Evolutionary conservation across 306 rosid genomes (phyloP).

Genomic region (Pueraria montana): DNA sequence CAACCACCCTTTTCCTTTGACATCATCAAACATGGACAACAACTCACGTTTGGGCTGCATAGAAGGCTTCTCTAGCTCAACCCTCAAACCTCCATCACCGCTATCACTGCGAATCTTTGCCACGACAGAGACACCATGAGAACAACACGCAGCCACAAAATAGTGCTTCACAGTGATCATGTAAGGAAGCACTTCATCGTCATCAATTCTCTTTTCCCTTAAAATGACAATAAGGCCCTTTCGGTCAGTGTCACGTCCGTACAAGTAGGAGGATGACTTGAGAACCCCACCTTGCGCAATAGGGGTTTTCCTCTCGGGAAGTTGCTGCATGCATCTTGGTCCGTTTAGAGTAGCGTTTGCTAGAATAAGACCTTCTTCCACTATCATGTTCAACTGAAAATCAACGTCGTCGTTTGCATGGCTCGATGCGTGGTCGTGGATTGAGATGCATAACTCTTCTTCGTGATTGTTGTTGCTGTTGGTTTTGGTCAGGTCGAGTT

Average conservation of each 20-base stretch:
- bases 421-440: background rate
- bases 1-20: background rate
- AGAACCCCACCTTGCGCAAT: background rate
- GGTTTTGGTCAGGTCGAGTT: background rate
- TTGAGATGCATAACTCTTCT: background rate
- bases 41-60: background rate
- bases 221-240: conserved; percentile 1
- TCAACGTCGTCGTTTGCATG: background rate
- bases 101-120: background rate
- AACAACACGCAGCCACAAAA: background rate
- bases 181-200: conserved; percentile 12
- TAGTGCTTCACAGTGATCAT: conserved; percentile 1
- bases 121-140: background rate
- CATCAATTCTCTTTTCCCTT: background rate
- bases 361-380: background rate
- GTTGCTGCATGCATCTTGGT: background rate
- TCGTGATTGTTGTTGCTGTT: background rate
- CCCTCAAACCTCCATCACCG: background rate
- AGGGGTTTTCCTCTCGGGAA: background rate
- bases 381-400: background rate
- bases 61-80: background rate
- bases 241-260: conserved; percentile 1
- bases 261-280: conserved; percentile 9
- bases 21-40: conserved; percentile 8
- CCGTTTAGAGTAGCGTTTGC: background rate